Evolutionary conservation across 306 rosid species (phyloP).

Genomic region (Prosopis cineraria): DNA sequence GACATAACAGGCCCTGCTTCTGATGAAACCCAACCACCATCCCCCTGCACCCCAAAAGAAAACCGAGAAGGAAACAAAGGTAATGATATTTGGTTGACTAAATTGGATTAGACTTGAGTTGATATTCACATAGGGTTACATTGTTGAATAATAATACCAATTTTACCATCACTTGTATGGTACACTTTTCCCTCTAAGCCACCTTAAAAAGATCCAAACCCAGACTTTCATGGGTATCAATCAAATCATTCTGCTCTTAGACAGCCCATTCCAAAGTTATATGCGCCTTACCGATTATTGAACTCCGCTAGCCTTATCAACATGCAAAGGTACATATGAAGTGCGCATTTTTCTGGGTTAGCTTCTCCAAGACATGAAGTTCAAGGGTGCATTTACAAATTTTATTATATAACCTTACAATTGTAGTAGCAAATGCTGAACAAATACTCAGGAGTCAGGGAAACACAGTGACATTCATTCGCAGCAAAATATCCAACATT

Average conservation of each 20-base stretch:
- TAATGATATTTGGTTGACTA: not conserved
- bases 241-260: not conserved
- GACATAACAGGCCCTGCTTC: not conserved
- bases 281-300: not conserved
- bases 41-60: not conserved
- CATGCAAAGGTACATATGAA: not conserved
- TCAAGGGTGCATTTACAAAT: not conserved
- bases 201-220: not conserved
- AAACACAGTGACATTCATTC: not conserved
- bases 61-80: not conserved
- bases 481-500: not conserved
- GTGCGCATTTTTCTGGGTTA: not conserved
- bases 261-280: not conserved
- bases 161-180: not conserved
- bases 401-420: not conserved
- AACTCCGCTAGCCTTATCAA: not conserved
- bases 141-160: not conserved
- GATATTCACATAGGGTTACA: not conserved
- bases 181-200: not conserved
- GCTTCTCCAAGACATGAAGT: not conserved
- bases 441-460: not conserved
- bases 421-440: not conserved
- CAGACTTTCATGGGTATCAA: not conserved
- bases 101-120: not conserved
- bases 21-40: not conserved